phyloP scores from a whole-genome alignment of 2,329 filamentous ascomycete species.

The Purpureocillium lavendulum region DNA sequence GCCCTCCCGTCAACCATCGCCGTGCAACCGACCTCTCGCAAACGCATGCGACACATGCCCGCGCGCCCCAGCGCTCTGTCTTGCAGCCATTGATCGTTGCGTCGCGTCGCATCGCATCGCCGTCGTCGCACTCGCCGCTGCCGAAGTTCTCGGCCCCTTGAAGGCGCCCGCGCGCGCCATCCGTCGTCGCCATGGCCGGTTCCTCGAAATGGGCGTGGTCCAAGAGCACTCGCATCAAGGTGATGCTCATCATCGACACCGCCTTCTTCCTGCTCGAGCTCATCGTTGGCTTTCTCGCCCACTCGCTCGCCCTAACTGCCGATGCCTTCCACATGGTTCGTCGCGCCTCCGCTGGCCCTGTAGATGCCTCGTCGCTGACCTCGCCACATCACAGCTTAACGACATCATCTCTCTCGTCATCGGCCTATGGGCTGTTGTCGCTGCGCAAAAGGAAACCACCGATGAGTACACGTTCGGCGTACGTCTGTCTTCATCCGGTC shows the following conservation, averaged over 20 bases:
- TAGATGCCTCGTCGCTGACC: constrained; percentile 1
- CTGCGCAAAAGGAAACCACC: constrained; percentile 75
- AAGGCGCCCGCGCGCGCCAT: constrained; percentile 3
- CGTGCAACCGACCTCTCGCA: too few relatives aligned
- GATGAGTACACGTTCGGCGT: constrained; percentile 94
- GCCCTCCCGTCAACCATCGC: too few relatives aligned
- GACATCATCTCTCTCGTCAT: constrained; percentile 93
- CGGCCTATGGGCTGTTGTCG: constrained; percentile 89
- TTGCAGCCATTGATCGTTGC: too few relatives aligned
- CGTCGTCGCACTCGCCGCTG: not conserved
- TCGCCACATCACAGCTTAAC: constrained; percentile 56
- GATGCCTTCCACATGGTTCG: constrained; percentile 97
- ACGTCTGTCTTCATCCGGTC: constrained; percentile 26
- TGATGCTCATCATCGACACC: constrained; percentile 85
- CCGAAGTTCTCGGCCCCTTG: too few relatives aligned
- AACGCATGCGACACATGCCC: too few relatives aligned
- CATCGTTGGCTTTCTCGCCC: constrained; percentile 74
- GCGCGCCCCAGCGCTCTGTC: too few relatives aligned
- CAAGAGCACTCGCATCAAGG: constrained; percentile 84
- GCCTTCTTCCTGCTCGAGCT: constrained; percentile 88
- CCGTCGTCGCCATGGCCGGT: constrained; percentile 15
- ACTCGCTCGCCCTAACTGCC: constrained; percentile 87
- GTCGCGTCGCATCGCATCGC: too few relatives aligned
- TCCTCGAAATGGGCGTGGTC: constrained; percentile 67
- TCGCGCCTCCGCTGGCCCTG: constrained; percentile 6